Evolutionary conservation across 1,284 basidiomycete genomes (phyloP).

Genomic region (Cryptococcus sp.): DNA sequence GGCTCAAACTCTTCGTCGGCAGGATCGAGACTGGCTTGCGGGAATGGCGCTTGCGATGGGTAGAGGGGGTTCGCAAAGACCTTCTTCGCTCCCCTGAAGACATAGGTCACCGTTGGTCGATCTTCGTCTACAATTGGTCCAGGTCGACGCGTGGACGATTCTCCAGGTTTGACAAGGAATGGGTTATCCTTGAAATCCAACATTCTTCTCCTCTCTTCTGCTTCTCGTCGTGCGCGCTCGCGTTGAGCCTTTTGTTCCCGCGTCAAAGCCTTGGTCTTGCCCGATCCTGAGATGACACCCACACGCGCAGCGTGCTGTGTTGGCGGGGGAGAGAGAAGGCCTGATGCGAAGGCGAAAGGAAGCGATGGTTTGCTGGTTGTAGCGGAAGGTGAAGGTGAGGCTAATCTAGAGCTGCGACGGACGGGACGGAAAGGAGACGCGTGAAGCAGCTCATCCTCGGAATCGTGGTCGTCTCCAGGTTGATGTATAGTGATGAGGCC

Average conservation of each 20-base stretch:
- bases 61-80: slow-evolving; percentile 49
- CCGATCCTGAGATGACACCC: neutral
- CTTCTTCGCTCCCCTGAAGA: slow-evolving; percentile 49
- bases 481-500: slow-evolving; percentile 20
- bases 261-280: slow-evolving; percentile 8
- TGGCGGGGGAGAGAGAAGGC: slow-evolving; percentile 24
- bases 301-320: slow-evolving; percentile 21
- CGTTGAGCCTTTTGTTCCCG: slow-evolving; percentile 9
- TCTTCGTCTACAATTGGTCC: slow-evolving; percentile 29
- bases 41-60: slow-evolving; percentile 25
- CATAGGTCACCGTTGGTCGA: slow-evolving; percentile 43
- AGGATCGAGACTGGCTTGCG: slow-evolving; percentile 30
- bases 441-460: slow-evolving; percentile 5
- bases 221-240: slow-evolving; percentile 1
- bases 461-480: slow-evolving; percentile 9
- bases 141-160: slow-evolving; percentile 18
- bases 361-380: neutral
- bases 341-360: slow-evolving; percentile 2
- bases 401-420: slow-evolving; percentile 2
- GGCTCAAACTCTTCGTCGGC: slow-evolving; percentile 44
- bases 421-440: slow-evolving; percentile 2
- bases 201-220: slow-evolving; percentile 16
- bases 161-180: slow-evolving; percentile 42
- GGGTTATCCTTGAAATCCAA: slow-evolving; percentile 43
- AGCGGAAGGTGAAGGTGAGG: slow-evolving; percentile 6